A percentile compares a stretch with the other conserved stretches of the same genome.
phyloP scores from a whole-genome alignment of 1,284 basidiomycete genomes.

The Ustilago vetiveriae region DNA sequence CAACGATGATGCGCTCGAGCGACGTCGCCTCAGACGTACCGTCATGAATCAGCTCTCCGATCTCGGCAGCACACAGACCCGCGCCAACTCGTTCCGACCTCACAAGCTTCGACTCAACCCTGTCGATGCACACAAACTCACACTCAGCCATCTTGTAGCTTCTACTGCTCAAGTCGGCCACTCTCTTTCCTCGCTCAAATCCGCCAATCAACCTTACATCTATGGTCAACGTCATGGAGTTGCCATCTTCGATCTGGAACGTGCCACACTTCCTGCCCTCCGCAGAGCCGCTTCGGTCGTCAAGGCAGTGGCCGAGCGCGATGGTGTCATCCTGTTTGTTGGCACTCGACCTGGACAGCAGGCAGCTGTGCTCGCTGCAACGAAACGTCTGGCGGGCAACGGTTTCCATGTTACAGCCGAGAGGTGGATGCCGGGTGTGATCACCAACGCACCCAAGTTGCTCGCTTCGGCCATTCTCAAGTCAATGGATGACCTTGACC shows the following conservation, averaged over 20 bases:
- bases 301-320: conserved; percentile 80
- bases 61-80: conserved; percentile 81
- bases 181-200: conserved; percentile 80
- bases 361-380: conserved; percentile 80
- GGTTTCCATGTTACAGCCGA: conserved; percentile 80
- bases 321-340: conserved; percentile 88
- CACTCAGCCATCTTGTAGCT: conserved; percentile 88
- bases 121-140: conserved; percentile 74
- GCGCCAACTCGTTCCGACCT: conserved; percentile 78
- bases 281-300: conserved; percentile 88
- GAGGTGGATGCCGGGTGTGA: conserved; percentile 90
- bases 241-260: conserved; percentile 93
- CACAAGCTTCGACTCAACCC: conserved; percentile 78
- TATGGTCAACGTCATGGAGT: conserved; percentile 91
- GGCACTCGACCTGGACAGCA: conserved; percentile 84
- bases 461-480: conserved; percentile 60
- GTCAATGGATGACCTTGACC: conserved; percentile 37
- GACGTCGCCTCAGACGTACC: conserved; percentile 45
- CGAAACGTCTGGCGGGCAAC: conserved; percentile 76
- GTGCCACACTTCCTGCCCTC: conserved; percentile 84
- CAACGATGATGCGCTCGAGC: conserved; percentile 24
- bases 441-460: conserved; percentile 84
- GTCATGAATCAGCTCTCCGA: conserved; percentile 74
- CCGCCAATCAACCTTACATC: conserved; percentile 89
- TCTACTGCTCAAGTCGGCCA: conserved; percentile 95